Evolutionary conservation across 2,329 filamentous ascomycete species (phyloP), one percentile per base, ranked within the genome.

Genomic region (Chrysoporthe puriensis): DNA sequence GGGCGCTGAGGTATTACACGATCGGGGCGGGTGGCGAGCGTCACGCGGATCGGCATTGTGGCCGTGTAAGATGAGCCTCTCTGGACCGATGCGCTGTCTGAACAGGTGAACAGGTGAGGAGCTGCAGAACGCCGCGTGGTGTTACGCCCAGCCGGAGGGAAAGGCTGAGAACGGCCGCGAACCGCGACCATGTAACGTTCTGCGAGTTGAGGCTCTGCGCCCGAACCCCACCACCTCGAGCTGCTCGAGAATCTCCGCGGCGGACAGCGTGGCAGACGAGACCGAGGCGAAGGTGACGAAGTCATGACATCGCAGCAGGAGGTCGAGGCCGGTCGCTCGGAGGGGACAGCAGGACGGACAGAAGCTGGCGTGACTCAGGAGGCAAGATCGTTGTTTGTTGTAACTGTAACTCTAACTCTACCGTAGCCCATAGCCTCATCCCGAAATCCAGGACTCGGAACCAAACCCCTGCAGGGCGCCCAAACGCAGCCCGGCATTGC

Each of bases 141-240:
- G 84, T 71, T 89, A 89, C 70, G 80, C 85, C 2, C 73, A 81
- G 54, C 81, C 86, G 1, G 77, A 78, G 72, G 81, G 82, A 64
- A 81, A 82, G 34, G 83, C 81, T 57, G 81, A 82, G 42, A 75
- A 80, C 63, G 86, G 89, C 71, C 84, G 83, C 73, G 82, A 82
- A 89, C 71, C 84, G 83, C 73, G 82, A 82, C 56, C 80, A 85
- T 72, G 83, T 89, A 50, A 86, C 86, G 4, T 89, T 89, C 72
- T 88, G 86, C 84, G 76, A 82, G 85, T 73, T 18, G 63, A 50
- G 43, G 36, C 21, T 50, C 42, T 26, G 26, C 21, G 13, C 40
- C 56, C 14, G 50, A 13, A 52, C 48, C 21, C n/a, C 21, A 16
- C 32, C 34, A 13, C 56, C 40, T 34, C 60, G 44, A 42, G 32